phyloP scores from a whole-genome alignment of 306 rosid species.

The Castanospermum australe region DNA sequence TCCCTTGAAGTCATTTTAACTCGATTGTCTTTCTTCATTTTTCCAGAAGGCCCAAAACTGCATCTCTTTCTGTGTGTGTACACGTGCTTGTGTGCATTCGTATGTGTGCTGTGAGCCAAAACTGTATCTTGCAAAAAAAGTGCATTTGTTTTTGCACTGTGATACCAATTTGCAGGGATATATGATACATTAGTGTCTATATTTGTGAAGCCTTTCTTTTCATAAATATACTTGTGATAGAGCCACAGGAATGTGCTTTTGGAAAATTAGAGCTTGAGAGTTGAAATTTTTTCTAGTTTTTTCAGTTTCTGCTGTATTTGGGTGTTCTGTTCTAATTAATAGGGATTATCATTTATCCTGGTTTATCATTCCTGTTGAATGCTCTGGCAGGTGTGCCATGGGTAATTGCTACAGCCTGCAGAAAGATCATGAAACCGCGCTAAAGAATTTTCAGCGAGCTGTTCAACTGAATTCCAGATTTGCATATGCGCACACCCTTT shows the following conservation, averaged over 20 bases:
- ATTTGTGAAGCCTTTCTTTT: neutral
- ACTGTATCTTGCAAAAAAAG: neutral
- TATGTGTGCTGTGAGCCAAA: neutral
- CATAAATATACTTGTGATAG: neutral
- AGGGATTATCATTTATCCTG: conserved; percentile 15
- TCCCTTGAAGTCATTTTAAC: neutral
- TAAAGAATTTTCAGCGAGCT: conserved; percentile 96
- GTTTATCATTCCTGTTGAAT: conserved; percentile 21
- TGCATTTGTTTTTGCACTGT: neutral
- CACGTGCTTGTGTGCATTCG: neutral
- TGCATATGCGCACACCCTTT: conserved; percentile 98
- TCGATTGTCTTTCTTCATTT: neutral
- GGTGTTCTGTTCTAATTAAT: neutral
- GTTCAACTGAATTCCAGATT: conserved; percentile 88
- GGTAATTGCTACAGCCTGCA: conserved; percentile 63
- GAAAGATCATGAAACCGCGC: conserved; percentile 44
- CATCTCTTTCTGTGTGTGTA: neutral
- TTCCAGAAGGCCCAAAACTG: neutral
- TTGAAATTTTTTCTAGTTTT: neutral
- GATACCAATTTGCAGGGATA: neutral
- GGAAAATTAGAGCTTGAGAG: neutral
- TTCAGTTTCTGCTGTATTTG: conserved; percentile 1
- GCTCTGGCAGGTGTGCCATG: conserved; percentile 51
- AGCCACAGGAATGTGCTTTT: neutral
- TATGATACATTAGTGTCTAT: neutral